Base-by-base conservation (phyloP, 192 early-diverging fungal species). In the Thoreauomyces humboldtii region DNA sequence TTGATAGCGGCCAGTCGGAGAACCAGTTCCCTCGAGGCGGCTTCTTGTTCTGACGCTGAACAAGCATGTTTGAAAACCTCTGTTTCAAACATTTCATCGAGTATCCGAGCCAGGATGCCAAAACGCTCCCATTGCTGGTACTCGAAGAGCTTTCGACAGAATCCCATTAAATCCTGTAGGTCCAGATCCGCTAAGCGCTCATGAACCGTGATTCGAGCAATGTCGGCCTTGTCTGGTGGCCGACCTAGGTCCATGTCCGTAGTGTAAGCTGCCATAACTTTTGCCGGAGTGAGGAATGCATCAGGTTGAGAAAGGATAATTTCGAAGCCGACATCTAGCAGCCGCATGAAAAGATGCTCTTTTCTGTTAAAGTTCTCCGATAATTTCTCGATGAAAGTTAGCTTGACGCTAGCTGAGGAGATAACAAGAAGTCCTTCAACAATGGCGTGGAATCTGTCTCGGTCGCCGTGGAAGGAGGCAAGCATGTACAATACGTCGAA, bases 291-390 rank as follows among this genome's bases (percentile, higher is more conserved):
- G 24, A 65, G 37, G 21, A 73, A 45, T 7, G 52, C 57, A 27
- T 77, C 76, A 11, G 63, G 55, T 15, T 58, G 38, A 7, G 54
- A 38, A 15, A 36, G 41, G 11, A 71, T 24, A 22, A 77, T 44
- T 24, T 77, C 76, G 56, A 73, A 77, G 9, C 52, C 72, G 33
- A 71, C 36, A 44, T 77, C 76, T 19, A 77, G 61, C 22, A 77
- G 32, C 29, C 45, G 19, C 41, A 70, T 9, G 37, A 41, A 44
- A 11, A 75, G 25, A 24, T 57, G 55, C n/a, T 58, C 44, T 5
- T 22, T 58, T 4, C 56, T 55, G 25, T 59, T 45, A 4, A 67
- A 58, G 33, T 33, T 29, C 12, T 29, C 44, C 19, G 52, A 57
- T 4, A 45, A 15, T 27, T 50, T 58, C 38, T 59, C 65, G n/a